Conservation (phyloP, 306 rosid species). For the Inga laurina region DNA sequence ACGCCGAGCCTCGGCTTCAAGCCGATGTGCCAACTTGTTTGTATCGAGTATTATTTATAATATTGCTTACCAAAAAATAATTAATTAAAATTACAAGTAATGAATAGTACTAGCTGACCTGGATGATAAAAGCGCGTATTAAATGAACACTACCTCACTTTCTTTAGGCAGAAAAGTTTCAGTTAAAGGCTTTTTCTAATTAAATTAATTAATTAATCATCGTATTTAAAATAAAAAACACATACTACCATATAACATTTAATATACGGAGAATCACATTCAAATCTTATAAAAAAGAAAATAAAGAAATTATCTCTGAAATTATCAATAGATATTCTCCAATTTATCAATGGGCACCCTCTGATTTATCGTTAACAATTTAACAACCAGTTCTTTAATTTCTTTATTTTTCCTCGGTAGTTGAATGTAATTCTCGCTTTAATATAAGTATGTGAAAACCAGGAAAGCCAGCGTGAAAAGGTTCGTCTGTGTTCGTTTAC, state of each 20-base stretch:
- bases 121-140: neutral
- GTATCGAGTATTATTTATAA: no score
- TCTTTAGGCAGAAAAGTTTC: neutral
- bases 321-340: no score
- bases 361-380: no score
- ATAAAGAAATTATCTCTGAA: no score
- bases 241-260: no score
- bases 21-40: neutral
- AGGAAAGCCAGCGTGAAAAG: slow-evolving; percentile 39
- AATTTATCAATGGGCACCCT: no score
- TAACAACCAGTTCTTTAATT: no score
- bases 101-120: neutral
- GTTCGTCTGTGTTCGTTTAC: slow-evolving; percentile 25
- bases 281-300: no score
- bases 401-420: no score
- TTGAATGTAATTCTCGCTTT: no score
- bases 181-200: neutral
- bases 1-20: neutral
- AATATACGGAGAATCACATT: no score
- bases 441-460: slow-evolving; percentile 15
- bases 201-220: neutral
- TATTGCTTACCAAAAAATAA: neutral
- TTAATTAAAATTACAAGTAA: neutral
- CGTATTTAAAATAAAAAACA: neutral
- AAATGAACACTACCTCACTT: neutral